phyloP scores from a whole-genome alignment of 495 filamentous ascomycete species.

The Peziza echinospora region DNA sequence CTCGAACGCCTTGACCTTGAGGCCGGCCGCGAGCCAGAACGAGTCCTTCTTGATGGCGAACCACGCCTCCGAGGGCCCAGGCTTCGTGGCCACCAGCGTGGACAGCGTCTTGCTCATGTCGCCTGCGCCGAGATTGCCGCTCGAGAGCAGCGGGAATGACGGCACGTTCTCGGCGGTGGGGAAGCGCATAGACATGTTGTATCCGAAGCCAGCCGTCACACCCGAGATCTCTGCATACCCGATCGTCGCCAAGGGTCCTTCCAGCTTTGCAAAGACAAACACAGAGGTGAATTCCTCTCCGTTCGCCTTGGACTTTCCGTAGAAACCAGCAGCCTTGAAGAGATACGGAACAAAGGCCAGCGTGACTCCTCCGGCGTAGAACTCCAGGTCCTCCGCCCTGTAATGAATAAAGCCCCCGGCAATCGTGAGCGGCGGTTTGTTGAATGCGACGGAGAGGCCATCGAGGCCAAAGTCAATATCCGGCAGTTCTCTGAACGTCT shows the following conservation, averaged over 20 bases:
- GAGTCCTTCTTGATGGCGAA: slow-evolving; percentile 8
- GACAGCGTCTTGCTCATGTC: background rate
- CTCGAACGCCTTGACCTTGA: slow-evolving; percentile 25
- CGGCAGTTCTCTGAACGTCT: slow-evolving; percentile 3
- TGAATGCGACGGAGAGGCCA: slow-evolving; percentile 22
- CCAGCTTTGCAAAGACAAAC: slow-evolving; percentile 23
- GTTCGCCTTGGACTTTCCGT: slow-evolving; percentile 9
- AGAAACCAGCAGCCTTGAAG: slow-evolving; percentile 24
- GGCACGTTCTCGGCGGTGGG: slow-evolving; percentile 20
- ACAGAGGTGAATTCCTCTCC: slow-evolving; percentile 18
- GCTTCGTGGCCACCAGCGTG: background rate
- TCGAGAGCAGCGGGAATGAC: slow-evolving; percentile 24
- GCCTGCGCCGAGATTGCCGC: slow-evolving; percentile 2
- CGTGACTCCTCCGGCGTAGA: slow-evolving; percentile 24
- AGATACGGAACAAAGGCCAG: slow-evolving; percentile 22
- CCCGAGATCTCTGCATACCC: slow-evolving; percentile 24
- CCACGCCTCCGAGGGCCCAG: slow-evolving; percentile 8
- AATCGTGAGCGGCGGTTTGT: slow-evolving; percentile 22
- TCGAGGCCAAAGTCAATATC: slow-evolving; percentile 13
- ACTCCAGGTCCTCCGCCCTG: slow-evolving; percentile 3
- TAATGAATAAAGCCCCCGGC: slow-evolving; percentile 23
- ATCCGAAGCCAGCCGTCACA: slow-evolving; percentile 26
- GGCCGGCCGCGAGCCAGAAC: slow-evolving; percentile 25
- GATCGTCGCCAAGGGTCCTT: slow-evolving; percentile 26
- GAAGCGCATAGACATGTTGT: slow-evolving; percentile 21